These are phyloP conservation scores for Erythrophleum ivorense DNA, from an alignment of 331 rosid species.

Conservation along the genomic window DNA sequence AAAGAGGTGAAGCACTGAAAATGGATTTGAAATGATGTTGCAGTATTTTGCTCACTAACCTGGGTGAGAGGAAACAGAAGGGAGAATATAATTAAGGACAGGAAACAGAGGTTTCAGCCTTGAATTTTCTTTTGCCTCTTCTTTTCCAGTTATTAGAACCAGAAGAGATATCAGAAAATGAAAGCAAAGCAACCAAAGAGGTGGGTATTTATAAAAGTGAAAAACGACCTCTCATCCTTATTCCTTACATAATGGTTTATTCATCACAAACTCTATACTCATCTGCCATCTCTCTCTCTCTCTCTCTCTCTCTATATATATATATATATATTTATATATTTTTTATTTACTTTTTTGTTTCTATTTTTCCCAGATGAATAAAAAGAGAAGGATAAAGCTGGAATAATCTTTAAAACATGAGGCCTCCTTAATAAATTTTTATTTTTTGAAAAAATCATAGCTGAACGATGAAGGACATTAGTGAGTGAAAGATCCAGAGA, in stretches of 20 bases:
- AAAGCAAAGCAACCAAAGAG: slow-evolving; percentile 57
- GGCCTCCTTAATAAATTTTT: slow-evolving; percentile 36
- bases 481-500: slow-evolving; percentile 33
- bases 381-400: slow-evolving; percentile 42
- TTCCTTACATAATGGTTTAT: slow-evolving; percentile 45
- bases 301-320: neutral
- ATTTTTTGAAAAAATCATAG: neutral
- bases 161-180: slow-evolving; percentile 59
- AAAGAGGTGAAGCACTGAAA: slow-evolving; percentile 60
- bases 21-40: slow-evolving; percentile 48
- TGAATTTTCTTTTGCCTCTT: slow-evolving; percentile 36
- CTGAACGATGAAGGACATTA: slow-evolving; percentile 44
- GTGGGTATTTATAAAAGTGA: slow-evolving; percentile 69
- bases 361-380: slow-evolving; percentile 39
- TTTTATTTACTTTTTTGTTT: slow-evolving; percentile 27
- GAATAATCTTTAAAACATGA: slow-evolving; percentile 43
- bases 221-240: slow-evolving; percentile 59
- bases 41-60: slow-evolving; percentile 63
- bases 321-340: too few species aligned
- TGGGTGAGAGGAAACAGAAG: slow-evolving; percentile 55
- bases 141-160: slow-evolving; percentile 48
- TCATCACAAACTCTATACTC: slow-evolving; percentile 53
- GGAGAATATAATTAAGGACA: slow-evolving; percentile 55
- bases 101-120: slow-evolving; percentile 58
- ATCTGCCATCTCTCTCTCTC: slow-evolving; percentile 34